A percentile compares a stretch with the other conserved stretches of the same genome.
Evolutionary conservation across 108 stramenopile species (phyloP).

Genomic region (Mayamaea pseudoterrestris): DNA sequence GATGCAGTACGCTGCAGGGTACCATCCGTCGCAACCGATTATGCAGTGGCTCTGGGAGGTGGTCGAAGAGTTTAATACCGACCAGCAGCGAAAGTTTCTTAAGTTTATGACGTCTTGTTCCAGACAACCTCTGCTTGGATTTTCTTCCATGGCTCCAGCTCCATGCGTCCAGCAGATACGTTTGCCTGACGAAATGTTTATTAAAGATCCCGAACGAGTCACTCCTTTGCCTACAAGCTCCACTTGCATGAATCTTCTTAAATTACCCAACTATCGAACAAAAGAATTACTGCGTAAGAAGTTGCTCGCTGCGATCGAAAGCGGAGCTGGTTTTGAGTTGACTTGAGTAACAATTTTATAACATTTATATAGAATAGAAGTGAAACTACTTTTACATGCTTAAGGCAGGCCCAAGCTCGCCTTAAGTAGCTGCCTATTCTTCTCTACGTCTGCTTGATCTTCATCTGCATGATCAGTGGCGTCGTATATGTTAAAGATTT

Average conservation of each 20-base stretch:
- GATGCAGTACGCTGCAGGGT: constrained; percentile 86
- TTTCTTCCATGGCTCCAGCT: constrained; percentile 71
- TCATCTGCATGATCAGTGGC: constrained; percentile 45
- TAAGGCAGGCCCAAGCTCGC: constrained; percentile 19
- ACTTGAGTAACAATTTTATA: too few relatives aligned
- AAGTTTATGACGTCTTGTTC: constrained; percentile 93
- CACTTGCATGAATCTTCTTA: constrained; percentile 97
- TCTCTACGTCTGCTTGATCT: constrained; percentile 34
- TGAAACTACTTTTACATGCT: background rate
- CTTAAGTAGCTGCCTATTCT: constrained; percentile 51
- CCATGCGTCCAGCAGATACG: constrained; percentile 90
- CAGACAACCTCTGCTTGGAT: constrained; percentile 92
- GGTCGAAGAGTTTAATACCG: constrained; percentile 65
- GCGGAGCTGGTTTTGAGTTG: constrained; percentile 95
- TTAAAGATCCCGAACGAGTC: constrained; percentile 35
- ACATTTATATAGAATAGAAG: too few relatives aligned
- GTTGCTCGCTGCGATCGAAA: constrained; percentile 89
- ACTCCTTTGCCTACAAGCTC: constrained; percentile 77
- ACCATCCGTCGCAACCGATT: constrained; percentile 88
- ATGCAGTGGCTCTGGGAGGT: constrained; percentile 87
- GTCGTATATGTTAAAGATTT: constrained; percentile 63
- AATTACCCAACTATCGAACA: constrained; percentile 87
- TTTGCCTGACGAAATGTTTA: constrained; percentile 23
- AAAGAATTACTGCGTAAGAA: constrained; percentile 81
- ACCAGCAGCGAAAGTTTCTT: constrained; percentile 84